Evolutionary conservation across 352 stramenopile species (phyloP).

Genomic region (Pythium guiyangense): DNA sequence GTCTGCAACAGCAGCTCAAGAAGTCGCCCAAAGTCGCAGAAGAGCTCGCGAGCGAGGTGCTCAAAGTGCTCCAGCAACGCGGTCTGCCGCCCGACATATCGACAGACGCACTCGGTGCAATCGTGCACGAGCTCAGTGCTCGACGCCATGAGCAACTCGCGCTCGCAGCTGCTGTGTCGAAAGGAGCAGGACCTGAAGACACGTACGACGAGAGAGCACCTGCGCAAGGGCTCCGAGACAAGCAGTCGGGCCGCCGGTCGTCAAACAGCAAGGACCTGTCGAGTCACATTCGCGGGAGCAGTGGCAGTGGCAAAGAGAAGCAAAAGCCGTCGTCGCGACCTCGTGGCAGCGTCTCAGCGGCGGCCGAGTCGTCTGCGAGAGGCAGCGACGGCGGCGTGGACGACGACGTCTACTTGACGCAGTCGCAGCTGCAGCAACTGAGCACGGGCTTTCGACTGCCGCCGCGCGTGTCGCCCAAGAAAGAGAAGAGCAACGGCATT

Average conservation of each 20-base stretch:
- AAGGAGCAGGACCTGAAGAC: background rate
- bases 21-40: conserved; percentile 64
- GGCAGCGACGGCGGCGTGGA: conserved; percentile 8
- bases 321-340: conserved; percentile 1
- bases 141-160: conserved; percentile 32
- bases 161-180: conserved; percentile 11
- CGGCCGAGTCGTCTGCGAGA: background rate
- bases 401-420: conserved; percentile 60
- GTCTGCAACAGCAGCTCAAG: conserved; percentile 64
- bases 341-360: background rate
- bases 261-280: conserved; percentile 21
- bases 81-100: conserved; percentile 29
- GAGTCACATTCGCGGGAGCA: conserved; percentile 4
- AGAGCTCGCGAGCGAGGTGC: conserved; percentile 49
- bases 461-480: conserved; percentile 59
- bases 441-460: conserved; percentile 62
- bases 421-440: conserved; percentile 67
- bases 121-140: conserved; percentile 39
- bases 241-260: conserved; percentile 16
- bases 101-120: conserved; percentile 29
- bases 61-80: conserved; percentile 48
- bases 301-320: conserved; percentile 5
- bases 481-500: conserved; percentile 73
- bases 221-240: conserved; percentile 1
- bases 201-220: background rate